phyloP scores from a whole-genome alignment of 108 stramenopile genomes.

The Pseudonitzschia pungens region DNA sequence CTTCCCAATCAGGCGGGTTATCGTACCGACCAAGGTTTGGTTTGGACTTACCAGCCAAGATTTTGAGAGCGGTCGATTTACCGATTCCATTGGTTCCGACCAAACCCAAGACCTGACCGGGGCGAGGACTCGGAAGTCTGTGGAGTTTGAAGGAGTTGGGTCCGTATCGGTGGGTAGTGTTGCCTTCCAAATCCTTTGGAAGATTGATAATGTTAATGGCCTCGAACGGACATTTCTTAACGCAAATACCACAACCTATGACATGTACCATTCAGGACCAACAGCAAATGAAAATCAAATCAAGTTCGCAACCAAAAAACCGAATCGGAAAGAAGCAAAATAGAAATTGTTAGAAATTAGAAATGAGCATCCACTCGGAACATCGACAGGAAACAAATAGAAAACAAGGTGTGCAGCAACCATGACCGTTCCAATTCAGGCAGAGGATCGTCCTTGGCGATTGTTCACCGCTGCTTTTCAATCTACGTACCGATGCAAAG shows the following conservation, averaged over 20 bases:
- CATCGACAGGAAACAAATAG: too few relatives aligned
- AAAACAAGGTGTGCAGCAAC: background rate
- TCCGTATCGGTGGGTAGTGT: constrained; percentile 98
- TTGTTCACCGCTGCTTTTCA: background rate
- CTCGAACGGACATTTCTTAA: constrained; percentile 98
- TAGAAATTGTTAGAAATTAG: background rate
- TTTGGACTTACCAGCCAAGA: constrained; percentile 97
- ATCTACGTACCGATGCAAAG: constrained; percentile 79
- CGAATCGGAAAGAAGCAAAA: background rate
- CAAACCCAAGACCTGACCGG: constrained; percentile 95
- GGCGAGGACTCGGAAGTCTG: constrained; percentile 97
- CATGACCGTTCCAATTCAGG: background rate
- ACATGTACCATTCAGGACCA: background rate
- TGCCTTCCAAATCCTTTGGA: constrained; percentile 93
- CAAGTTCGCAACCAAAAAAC: background rate
- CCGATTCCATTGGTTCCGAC: constrained; percentile 99
- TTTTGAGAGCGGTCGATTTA: constrained; percentile 94
- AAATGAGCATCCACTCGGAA: too few relatives aligned
- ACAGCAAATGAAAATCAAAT: background rate
- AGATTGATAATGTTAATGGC: constrained; percentile 98
- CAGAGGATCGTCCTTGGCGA: background rate
- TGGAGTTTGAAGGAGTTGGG: constrained; percentile 99
- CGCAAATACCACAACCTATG: constrained; percentile 96
- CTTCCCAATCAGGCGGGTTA: constrained; percentile 97
- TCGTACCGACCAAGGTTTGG: constrained; percentile 96